Base-by-base conservation (phyloP, 2,329 filamentous ascomycete genomes). In the Daldinia eschscholtzii region DNA sequence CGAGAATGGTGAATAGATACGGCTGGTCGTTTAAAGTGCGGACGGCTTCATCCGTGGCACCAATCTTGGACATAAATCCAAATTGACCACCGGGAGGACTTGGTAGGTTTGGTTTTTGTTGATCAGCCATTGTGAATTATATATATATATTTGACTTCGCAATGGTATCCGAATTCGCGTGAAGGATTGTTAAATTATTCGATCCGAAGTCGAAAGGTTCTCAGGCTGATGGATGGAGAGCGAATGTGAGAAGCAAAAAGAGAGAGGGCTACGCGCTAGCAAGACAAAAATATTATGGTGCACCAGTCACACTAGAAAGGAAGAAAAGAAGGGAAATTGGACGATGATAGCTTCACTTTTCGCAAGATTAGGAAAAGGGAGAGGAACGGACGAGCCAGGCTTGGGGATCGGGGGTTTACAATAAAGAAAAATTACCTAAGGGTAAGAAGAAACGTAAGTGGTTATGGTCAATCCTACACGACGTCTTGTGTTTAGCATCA, bases 21-120 rank as follows among this genome's bases (percentile, higher is more conserved):
- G 87, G 87, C 78, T 89, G 87, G 74, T 89, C 86, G 80, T 89
- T 89, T 76, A 89, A 81, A 60, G 85, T 83, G 70, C 86, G 86
- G 73, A 89, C 85, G 72, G 87, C 87, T 76, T 88, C 80, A 39
- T 82, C 80, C 18, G 87, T 89, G 56, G 87, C 87, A 78, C 87
- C 87, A 73, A 89, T 84, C 66, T 80, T 83, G 74, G 75, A 75
- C 72, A 89, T 84, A 82, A 85, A 89, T 77, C 85, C 85, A 76
- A 89, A 89, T 76, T 86, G 82, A 68, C 83, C 86, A 9, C 52
- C 52, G 9, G 46, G 46, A 18, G 46, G 52, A 30, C 52, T 55
- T 3, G 52, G 52, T 37, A 55, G n/a, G 10, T 35, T 26, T n/a
- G 33, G n/a, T 15, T 18, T 10, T 53, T 53, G 48, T 23, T 55